Evolutionary conservation across 1,284 basidiomycete genomes (phyloP), one percentile per base, ranked within the genome.

Genomic region (Austroboletus olivaceoglutinosus): DNA sequence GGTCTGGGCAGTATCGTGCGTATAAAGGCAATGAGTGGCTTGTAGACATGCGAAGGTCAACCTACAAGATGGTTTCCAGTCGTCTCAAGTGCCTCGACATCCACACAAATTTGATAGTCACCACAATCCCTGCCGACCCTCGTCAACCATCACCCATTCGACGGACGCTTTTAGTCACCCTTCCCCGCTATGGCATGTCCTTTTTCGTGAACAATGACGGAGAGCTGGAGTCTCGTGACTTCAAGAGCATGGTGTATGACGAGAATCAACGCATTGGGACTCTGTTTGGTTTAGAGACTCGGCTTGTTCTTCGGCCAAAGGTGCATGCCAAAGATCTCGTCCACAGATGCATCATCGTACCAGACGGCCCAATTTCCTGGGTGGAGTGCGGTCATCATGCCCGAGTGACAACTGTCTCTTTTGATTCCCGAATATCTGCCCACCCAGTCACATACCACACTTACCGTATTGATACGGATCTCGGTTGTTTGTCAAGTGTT

Each of bases 391-490:
- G 39, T 1, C 41, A 64, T 33, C 71, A 73, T 36, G 62, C 63
- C 18, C 19, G 16, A 2, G 53, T 72, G 13, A 29, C 51, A 1
- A 58, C 73, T 25, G 23, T 25, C 23, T 8, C 23, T 4, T 25
- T 25, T 25, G 23, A 25, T 4, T 4, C 23, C 4, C 4, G 8
- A 25, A 25, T 8, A 25, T 25, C 23, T 25, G 23, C 23, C 23
- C 4, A 30, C 13, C 13, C 29, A 30, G 29, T 68, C 11, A 50
- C 15, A 0, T 75, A 70, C 55, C 64, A 71, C 48, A 64, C 63
- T 10, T 81, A 79, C 51, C 58, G 58, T 0, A 56, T 77, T 23
- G 70, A 81, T 53, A 54, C 51, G 0, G 62, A 68, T 11, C 61
- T 81, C 8, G 69, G 75, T 6, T 62, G 67, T 47, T 60, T 81